Percentiles rank a stretch among this genome's conserved stretches.
These are phyloP conservation scores for Megacollybia platyphylla DNA, from an alignment of 1,284 basidiomycete species.

Conservation along the genomic window DNA sequence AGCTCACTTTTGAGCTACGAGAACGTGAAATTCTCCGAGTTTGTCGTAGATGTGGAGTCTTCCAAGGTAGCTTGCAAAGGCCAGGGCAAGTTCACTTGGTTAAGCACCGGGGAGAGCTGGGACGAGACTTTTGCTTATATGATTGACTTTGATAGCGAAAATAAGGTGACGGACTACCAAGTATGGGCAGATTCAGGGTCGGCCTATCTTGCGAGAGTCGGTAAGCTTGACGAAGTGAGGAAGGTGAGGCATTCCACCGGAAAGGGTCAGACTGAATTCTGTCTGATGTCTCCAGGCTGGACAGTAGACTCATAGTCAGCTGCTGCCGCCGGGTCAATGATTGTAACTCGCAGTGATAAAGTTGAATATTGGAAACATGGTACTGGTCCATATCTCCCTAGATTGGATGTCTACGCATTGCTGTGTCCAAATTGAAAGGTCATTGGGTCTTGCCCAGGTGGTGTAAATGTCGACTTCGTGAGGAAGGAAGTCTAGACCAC, in stretches of 20 bases:
- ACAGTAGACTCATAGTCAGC: too few species aligned
- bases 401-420: too few species aligned
- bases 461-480: too few species aligned
- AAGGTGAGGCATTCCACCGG: slow-evolving; percentile 1
- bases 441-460: too few species aligned
- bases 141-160: slow-evolving; percentile 45
- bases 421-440: too few species aligned
- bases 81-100: slow-evolving; percentile 43
- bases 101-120: slow-evolving; percentile 38
- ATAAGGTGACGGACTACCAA: slow-evolving; percentile 44
- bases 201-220: slow-evolving; percentile 43
- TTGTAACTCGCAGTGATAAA: too few species aligned
- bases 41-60: slow-evolving; percentile 26
- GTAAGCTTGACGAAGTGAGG: slow-evolving; percentile 22
- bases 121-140: slow-evolving; percentile 50
- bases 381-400: too few species aligned
- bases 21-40: slow-evolving; percentile 26
- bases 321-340: too few species aligned
- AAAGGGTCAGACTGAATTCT: too few species aligned
- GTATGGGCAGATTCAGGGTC: slow-evolving; percentile 60
- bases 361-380: too few species aligned
- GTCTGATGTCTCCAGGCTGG: too few species aligned
- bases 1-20: slow-evolving; percentile 28
- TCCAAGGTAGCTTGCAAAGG: slow-evolving; percentile 42
- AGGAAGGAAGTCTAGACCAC: too few species aligned